These are phyloP conservation scores for Cynara cardunculus DNA, from an alignment of 129 eudicot species.

Conservation along the genomic window DNA sequence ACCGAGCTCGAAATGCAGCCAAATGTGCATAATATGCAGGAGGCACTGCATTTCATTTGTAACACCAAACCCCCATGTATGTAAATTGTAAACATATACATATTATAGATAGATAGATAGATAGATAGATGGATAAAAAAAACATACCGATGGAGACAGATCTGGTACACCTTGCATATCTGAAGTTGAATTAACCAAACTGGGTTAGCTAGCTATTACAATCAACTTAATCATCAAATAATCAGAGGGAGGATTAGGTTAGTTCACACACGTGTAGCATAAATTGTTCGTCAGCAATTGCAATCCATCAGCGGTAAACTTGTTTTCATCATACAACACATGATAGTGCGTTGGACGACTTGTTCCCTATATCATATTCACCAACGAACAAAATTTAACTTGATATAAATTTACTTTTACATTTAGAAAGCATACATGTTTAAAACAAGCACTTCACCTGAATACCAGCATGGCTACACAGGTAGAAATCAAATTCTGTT, in stretches of 20 bases:
- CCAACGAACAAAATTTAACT: background rate
- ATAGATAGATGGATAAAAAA: background rate
- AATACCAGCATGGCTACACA: constrained; percentile 90
- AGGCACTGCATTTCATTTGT: constrained; percentile 48
- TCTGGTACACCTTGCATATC: constrained; percentile 85
- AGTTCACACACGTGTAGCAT: constrained; percentile 60
- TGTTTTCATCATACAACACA: constrained; percentile 77
- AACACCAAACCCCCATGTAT: background rate
- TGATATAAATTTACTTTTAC: background rate
- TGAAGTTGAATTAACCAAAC: background rate
- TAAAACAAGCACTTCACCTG: constrained; percentile 41
- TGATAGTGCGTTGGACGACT: constrained; percentile 88
- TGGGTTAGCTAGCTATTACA: background rate
- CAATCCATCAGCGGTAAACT: constrained; percentile 57
- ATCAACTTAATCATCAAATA: background rate
- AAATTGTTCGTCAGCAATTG: constrained; percentile 61
- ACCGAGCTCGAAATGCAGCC: constrained; percentile 82
- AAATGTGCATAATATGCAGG: constrained; percentile 89
- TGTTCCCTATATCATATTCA: constrained; percentile 53
- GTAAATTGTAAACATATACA: too few species aligned
- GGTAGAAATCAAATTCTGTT: constrained; percentile 62
- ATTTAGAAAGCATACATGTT: background rate
- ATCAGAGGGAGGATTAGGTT: background rate
- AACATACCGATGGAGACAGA: constrained; percentile 79
- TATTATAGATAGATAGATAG: too few species aligned